Evolutionary conservation across 2,329 filamentous ascomycete species (phyloP), one percentile per base, ranked within the genome.

Genomic region (Pezicula carpinea): DNA sequence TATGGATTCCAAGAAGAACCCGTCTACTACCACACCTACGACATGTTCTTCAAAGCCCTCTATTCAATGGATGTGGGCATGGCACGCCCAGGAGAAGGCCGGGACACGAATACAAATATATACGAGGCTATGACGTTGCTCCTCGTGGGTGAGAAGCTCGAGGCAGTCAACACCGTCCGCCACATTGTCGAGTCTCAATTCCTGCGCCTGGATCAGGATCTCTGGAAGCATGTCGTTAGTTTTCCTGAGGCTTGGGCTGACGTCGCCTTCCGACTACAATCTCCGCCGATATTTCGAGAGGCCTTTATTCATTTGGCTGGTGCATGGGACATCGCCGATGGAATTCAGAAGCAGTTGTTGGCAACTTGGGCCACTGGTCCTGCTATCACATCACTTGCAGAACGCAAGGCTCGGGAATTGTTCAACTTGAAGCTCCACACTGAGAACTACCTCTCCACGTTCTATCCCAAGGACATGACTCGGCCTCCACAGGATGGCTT

Each of bases 231-330:
- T 17, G 50, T 62, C 23, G 32, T 34, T 2, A 31, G 35, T 4
- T 46, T 44, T 1, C 53, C 57, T 1, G 56, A 58, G 13, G 41
- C 41, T 13, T 63, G 60, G 58, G 48, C 59, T n/a, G 49, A 51
- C 21, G 39, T 62, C 21, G 59, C 51, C 15, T 40, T 47, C 5
- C 50, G 53, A 8, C 43, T 63, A 6, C 49, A 58, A 41, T 61
- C 58, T 2, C 49, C 56, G 6, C 44, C 58, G 10, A 61, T 63
- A n/a, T 61, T 62, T 38, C 48, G 53, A 18, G 60, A 63, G 29
- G 53, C 56, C 4, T 56, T 62, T 41, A 44, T 57, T n/a, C 59
- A 62, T 38, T 35, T 61, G 13, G 49, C 55, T 3, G 60, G 60
- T 5, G 39, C 43, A 5, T 59, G 48, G 21, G 51, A 59, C 14